Percentiles rank a stretch among this genome's conserved stretches.
Evolutionary conservation across 1,139 yeast species (phyloP).

Genomic region (Sugiyamaella japonica): DNA sequence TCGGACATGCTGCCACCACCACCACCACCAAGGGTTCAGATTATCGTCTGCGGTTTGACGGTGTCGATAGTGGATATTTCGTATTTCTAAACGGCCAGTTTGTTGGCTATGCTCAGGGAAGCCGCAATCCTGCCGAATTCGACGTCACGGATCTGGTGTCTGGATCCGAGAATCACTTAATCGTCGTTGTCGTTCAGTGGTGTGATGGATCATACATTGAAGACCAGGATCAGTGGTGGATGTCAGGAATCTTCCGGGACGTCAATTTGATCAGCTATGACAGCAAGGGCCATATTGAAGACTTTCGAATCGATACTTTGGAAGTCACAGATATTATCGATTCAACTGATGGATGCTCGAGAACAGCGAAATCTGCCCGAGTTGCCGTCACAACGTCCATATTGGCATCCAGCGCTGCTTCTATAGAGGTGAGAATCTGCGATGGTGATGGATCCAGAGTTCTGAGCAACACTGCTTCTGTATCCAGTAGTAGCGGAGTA

Average conservation of each 20-base stretch:
- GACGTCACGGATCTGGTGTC: slow-evolving; percentile 30
- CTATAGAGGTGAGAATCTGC: slow-evolving; percentile 6
- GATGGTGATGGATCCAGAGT: slow-evolving; percentile 2
- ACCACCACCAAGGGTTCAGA: slow-evolving; percentile 22
- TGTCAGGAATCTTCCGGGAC: slow-evolving; percentile 39
- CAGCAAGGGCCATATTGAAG: slow-evolving; percentile 28
- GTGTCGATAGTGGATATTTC: slow-evolving; percentile 42
- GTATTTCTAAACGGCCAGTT: slow-evolving; percentile 38
- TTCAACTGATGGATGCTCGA: neutral
- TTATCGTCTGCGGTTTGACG: slow-evolving; percentile 40
- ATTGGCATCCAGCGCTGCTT: neutral
- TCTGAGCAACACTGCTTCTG: neutral
- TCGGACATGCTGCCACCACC: slow-evolving; percentile 22
- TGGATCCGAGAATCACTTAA: slow-evolving; percentile 22
- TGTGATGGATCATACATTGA: slow-evolving; percentile 41
- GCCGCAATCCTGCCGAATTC: slow-evolving; percentile 41
- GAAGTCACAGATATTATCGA: slow-evolving; percentile 3
- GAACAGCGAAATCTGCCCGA: slow-evolving; percentile 15
- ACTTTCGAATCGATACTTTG: slow-evolving; percentile 25
- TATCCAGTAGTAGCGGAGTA: neutral
- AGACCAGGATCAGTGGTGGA: slow-evolving; percentile 46
- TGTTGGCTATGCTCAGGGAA: slow-evolving; percentile 41
- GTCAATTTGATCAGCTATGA: slow-evolving; percentile 26
- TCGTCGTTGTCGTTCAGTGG: slow-evolving; percentile 42
- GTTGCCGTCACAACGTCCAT: slow-evolving; percentile 13